These are phyloP conservation scores for Astragalus glycyphyllos DNA, from an alignment of 306 rosid genomes.

Conservation along the genomic window DNA sequence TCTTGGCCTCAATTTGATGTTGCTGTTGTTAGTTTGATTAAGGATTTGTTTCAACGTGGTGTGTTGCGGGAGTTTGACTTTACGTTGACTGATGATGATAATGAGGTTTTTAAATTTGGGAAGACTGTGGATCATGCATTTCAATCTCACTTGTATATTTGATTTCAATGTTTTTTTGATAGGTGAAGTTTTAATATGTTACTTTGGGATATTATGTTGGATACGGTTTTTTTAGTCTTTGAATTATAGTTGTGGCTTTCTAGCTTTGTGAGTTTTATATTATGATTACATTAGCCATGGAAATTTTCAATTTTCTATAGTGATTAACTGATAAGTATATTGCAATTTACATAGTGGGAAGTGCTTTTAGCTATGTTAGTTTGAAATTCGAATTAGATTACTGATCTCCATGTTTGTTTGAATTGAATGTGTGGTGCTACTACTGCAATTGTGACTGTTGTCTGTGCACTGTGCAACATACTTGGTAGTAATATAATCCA, in stretches of 20 bases:
- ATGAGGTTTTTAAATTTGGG: slow-evolving; percentile 42
- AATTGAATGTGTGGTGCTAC: too few species aligned
- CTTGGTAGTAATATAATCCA: too few species aligned
- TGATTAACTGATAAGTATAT: not conserved
- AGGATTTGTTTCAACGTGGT: slow-evolving; percentile 49
- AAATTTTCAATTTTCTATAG: not conserved
- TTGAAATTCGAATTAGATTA: not conserved
- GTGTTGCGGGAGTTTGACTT: slow-evolving; percentile 55
- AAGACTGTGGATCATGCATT: slow-evolving; percentile 55
- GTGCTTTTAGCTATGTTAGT: not conserved
- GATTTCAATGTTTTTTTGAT: slow-evolving; percentile 34
- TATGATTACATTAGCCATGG: not conserved
- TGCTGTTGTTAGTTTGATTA: slow-evolving; percentile 53
- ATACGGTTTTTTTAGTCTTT: not conserved
- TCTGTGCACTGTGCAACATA: too few species aligned
- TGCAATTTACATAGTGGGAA: not conserved
- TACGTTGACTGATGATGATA: slow-evolving; percentile 21
- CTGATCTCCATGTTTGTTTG: too few species aligned
- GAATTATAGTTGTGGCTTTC: not conserved
- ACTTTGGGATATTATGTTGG: not conserved
- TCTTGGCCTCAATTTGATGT: slow-evolving; percentile 80
- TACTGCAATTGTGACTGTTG: too few species aligned
- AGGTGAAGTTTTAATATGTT: not conserved
- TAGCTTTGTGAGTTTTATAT: not conserved
- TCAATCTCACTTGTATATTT: slow-evolving; percentile 73